These are phyloP conservation scores for Suillus discolor DNA, from an alignment of 768 basidiomycete genomes.

Conservation along the genomic window DNA sequence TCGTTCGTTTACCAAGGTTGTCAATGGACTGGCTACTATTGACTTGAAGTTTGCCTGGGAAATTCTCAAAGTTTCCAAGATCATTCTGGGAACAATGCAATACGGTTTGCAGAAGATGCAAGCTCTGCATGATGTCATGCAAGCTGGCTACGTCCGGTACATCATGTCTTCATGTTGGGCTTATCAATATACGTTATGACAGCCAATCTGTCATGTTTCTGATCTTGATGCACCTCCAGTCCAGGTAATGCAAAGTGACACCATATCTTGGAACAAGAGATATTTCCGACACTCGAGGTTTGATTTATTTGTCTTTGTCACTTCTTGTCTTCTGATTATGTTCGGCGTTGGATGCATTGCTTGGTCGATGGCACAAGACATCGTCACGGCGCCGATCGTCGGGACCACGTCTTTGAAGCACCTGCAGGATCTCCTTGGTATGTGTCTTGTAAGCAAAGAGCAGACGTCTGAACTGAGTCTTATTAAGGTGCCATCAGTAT, in stretches of 20 bases:
- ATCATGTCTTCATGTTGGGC: no score
- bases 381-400: slow-evolving; percentile 60
- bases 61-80: no score
- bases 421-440: slow-evolving; percentile 53
- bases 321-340: slow-evolving; percentile 16
- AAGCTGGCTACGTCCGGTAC: no score
- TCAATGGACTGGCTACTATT: no score
- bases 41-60: no score
- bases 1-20: slow-evolving; percentile 25
- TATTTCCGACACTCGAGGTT: slow-evolving; percentile 62
- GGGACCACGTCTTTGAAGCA: slow-evolving; percentile 55
- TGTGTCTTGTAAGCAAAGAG: slow-evolving; percentile 9
- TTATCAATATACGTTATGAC: no score
- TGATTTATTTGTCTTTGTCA: not conserved
- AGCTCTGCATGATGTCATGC: no score
- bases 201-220: not conserved
- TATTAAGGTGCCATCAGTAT: slow-evolving; percentile 44
- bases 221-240: slow-evolving; percentile 32
- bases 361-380: slow-evolving; percentile 49
- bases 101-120: no score
- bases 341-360: slow-evolving; percentile 59
- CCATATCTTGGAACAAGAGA: slow-evolving; percentile 46
- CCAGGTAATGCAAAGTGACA: slow-evolving; percentile 56
- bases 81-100: no score
- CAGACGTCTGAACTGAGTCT: not conserved